Evolutionary conservation across 306 rosid species (phyloP).

Genomic region (Hylodesmum podocarpum): DNA sequence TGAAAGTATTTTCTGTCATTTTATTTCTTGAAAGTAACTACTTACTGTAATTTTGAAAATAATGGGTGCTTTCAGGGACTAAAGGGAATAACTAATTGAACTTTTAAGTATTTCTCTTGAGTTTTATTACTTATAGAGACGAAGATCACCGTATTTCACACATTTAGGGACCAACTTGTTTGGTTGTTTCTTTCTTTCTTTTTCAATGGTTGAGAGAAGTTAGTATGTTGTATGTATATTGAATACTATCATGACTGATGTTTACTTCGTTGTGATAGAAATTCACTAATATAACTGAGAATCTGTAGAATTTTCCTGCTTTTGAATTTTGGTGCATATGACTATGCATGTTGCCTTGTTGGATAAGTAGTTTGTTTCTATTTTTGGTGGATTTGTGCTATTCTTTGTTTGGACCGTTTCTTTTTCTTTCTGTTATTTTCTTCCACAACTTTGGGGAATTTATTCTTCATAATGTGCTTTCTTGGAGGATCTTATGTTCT

Average conservation of each 20-base stretch:
- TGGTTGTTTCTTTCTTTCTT: not conserved
- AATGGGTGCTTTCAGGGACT: too few species aligned
- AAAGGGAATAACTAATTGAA: too few species aligned
- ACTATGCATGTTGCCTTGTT: not conserved
- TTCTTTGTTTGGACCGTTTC: slow-evolving; percentile 1
- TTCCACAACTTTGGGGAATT: not conserved
- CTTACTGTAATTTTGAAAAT: too few species aligned
- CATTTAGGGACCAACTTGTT: too few species aligned
- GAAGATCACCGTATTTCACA: too few species aligned
- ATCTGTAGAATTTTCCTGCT: slow-evolving; percentile 1
- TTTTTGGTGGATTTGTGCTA: slow-evolving; percentile 4
- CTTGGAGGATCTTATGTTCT: slow-evolving; percentile 28
- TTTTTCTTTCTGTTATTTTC: not conserved
- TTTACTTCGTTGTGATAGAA: slow-evolving; percentile 15
- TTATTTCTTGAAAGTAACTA: too few species aligned
- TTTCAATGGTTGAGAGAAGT: not conserved
- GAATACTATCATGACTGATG: too few species aligned
- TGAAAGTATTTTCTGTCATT: too few species aligned
- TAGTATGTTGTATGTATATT: too few species aligned
- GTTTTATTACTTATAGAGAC: too few species aligned
- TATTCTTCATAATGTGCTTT: slow-evolving; percentile 17
- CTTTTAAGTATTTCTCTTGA: too few species aligned
- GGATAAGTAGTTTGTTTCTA: not conserved
- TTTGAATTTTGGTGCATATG: slow-evolving; percentile 8
- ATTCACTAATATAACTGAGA: not conserved